Base-by-base conservation (phyloP, 2,329 filamentous ascomycete genomes). In the Exophiala lecanii-corni region DNA sequence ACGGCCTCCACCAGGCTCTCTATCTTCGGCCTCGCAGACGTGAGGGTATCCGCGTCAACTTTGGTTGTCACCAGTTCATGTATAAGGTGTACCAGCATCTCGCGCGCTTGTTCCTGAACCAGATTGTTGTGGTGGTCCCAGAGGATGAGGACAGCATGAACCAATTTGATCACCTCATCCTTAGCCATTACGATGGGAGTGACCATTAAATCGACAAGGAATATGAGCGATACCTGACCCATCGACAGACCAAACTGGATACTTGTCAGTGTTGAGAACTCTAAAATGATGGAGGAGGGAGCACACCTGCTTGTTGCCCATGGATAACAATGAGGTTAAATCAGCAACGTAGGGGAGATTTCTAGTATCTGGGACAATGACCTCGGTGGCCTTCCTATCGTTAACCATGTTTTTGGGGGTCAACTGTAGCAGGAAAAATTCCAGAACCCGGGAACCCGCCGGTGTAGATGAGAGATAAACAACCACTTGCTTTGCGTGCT, bases 71-170 rank as follows among this genome's bases (percentile, higher is more conserved):
- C 88, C 5, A 97, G 74, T 62, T 97, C 92, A 57, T 98, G 92
- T 35, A 98, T 94, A 13, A 98, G 75, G 68, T 98, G 92, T 2
- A 98, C 89, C 12, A 98, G 77, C 89, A 98, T 95, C 65, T 98
- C 92, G 36, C 89, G 81, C 20, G 94, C 89, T 63, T 98, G 91
- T 55, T 97, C 92, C 62, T 97, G 91, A 1, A 98, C 92, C 9
- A 96, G 78, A 2, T 87, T 81, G 1, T 87, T 95, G 58, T 98
- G 96, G 59, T 97, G 91, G 62, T 98, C 94, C 92, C 92, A 98
- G 2, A 97, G 76, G 3, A 97, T 88, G 9, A 91, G 82, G 4
- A 96, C 83, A 6, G 95, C 86, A 63, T 98, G 92, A 10, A 98
- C 71, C 15, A 98, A 71, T 18, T 94, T 76, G 1, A 91, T 88